Conservation (phyloP, 495 filamentous ascomycete genomes). For the Penicillium paradoxum region DNA sequence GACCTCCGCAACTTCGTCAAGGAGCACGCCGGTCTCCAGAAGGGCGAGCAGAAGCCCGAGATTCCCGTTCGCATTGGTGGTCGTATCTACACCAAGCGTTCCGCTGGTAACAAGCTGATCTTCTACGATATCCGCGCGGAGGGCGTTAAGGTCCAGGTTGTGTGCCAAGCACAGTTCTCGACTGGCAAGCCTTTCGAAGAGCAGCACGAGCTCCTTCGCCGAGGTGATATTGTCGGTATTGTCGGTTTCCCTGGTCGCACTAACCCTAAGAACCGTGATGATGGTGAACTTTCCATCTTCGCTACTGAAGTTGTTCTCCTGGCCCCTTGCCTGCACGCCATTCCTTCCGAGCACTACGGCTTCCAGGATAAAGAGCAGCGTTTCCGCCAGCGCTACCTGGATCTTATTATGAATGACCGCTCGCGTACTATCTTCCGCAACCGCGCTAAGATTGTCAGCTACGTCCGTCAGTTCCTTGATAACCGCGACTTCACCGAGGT, state of each 20-base stretch:
- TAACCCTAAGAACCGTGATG: conserved; percentile 77
- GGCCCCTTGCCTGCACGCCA: conserved; percentile 87
- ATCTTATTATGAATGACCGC: conserved; percentile 90
- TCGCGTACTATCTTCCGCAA: conserved; percentile 77
- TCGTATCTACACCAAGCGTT: conserved; percentile 84
- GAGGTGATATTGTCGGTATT: conserved; percentile 89
- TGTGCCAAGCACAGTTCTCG: conserved; percentile 77
- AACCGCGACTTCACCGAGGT: conserved; percentile 82
- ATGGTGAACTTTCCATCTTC: conserved; percentile 91
- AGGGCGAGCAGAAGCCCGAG: conserved; percentile 75
- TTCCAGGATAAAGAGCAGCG: conserved; percentile 93
- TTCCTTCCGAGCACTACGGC: conserved; percentile 87
- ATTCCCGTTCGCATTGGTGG: conserved; percentile 69
- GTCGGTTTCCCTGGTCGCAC: conserved; percentile 86
- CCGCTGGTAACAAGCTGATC: conserved; percentile 74
- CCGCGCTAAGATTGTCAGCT: conserved; percentile 77
- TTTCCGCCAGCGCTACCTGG: conserved; percentile 86
- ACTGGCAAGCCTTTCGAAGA: conserved; percentile 62
- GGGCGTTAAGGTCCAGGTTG: conserved; percentile 81
- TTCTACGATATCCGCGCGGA: conserved; percentile 92
- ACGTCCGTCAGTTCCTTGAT: conserved; percentile 84
- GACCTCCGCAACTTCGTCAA: conserved; percentile 72
- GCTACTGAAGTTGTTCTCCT: conserved; percentile 79
- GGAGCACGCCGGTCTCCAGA: conserved; percentile 70
- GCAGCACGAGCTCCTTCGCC: conserved; percentile 84